Evolutionary conservation across 2,329 filamentous ascomycete genomes (phyloP), one percentile per base, ranked within the genome.

Genomic region (Curvularia hawaiiensis): DNA sequence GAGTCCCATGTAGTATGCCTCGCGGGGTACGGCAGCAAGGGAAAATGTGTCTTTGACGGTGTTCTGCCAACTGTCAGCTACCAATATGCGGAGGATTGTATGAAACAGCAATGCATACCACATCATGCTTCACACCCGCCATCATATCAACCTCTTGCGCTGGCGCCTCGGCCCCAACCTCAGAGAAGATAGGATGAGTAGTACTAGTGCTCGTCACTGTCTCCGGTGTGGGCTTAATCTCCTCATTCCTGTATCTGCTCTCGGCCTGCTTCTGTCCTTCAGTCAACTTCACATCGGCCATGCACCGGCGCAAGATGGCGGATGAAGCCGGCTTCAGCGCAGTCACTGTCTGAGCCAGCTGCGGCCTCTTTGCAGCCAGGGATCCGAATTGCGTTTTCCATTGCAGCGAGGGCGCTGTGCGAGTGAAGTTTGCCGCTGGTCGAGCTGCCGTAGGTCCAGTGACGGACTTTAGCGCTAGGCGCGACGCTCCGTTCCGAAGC

Each of bases 141-240:
- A 79, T 77, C 78, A 82, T 81, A 56, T 82, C 79, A 9, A 75
- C 67, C 14, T 81, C 77, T 60, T 62, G 53, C 62, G 75, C 65
- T 35, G 72, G 66, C 26, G 70, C 60, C 18, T 69, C 58, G 5
- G 62, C 66, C 16, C 71, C 77, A 31, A 79, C 69, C 58, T 81
- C 78, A 7, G 69, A 66, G 16, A 77, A 69, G 16, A 81, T 56
- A 1, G 77, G 75, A 57, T 79, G 79, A 4, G 73, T 75, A 3
- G 74, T 71, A 12, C 89, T 92, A 41, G 80, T 80, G 22, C 77
- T 76, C 0, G 87, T 84, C 0, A 92, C 89, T 7, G 78, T 73
- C 39, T 85, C 84, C 0, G 89, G 89, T 28, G 84, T 76, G 3
- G 84, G 69, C 56, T 84, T 71, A n/a, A 92, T 77, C 68, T 83